Evolutionary conservation across 306 rosid genomes (phyloP).

Genomic region (Cucurbita moschata): DNA sequence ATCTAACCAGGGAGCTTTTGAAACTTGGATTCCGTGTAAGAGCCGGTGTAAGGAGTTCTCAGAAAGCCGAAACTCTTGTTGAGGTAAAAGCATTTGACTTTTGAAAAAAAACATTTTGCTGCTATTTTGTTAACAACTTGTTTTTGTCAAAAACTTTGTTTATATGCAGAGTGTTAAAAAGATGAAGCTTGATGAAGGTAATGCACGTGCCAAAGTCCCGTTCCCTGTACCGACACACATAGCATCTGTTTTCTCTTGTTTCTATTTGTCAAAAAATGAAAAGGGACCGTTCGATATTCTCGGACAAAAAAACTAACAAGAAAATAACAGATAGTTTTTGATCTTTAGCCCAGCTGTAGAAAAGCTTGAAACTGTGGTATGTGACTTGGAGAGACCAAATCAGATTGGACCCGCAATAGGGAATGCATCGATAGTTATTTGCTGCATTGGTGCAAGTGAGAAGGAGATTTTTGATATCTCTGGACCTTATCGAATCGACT

Average conservation of each 20-base stretch:
- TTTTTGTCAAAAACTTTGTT: not conserved
- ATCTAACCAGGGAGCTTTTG: slow-evolving; percentile 73
- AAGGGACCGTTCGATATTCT: not conserved
- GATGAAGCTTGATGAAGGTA: slow-evolving; percentile 41
- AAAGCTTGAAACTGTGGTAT: slow-evolving; percentile 93
- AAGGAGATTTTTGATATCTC: slow-evolving; percentile 81
- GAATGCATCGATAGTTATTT: slow-evolving; percentile 62
- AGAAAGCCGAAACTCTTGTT: slow-evolving; percentile 54
- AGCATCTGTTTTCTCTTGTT: slow-evolving; percentile 7
- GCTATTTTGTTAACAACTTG: slow-evolving; percentile 3
- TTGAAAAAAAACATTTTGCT: not conserved
- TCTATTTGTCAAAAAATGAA: not conserved
- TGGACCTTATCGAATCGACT: slow-evolving; percentile 90
- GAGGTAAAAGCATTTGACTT: slow-evolving; percentile 29
- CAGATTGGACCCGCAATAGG: slow-evolving; percentile 57
- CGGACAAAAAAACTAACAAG: slow-evolving; percentile 17
- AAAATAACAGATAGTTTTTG: slow-evolving; percentile 64
- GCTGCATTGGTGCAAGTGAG: slow-evolving; percentile 96
- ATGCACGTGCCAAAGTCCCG: slow-evolving; percentile 36
- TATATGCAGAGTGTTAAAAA: slow-evolving; percentile 65
- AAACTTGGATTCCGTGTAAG: slow-evolving; percentile 85
- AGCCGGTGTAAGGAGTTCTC: slow-evolving; percentile 69
- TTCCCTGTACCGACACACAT: slow-evolving; percentile 27
- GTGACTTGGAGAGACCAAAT: slow-evolving; percentile 74
- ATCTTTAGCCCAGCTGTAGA: slow-evolving; percentile 99